These are phyloP conservation scores for Aspergillus ochraceoroseus DNA, from an alignment of 2,329 filamentous ascomycete species.

Conservation along the genomic window DNA sequence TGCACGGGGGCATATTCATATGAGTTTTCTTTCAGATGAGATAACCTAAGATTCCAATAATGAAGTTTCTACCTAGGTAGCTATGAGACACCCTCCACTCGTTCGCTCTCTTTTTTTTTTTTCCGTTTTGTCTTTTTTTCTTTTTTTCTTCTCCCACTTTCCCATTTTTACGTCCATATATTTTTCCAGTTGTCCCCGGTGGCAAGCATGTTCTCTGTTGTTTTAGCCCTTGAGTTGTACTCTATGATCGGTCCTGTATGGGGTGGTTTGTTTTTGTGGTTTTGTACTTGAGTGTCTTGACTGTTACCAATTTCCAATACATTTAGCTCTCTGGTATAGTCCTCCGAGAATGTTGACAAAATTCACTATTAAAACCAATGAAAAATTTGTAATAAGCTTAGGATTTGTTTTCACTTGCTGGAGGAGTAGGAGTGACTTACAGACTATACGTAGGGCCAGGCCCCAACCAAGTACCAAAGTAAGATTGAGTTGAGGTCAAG, in stretches of 20 bases:
- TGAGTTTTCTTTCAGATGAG: neutral
- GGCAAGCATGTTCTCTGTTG: conserved; percentile 14
- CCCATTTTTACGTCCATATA: conserved; percentile 7
- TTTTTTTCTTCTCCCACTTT: conserved; percentile 3
- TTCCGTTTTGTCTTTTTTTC: conserved; percentile 11
- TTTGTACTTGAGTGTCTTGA: conserved; percentile 1
- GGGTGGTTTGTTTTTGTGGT: conserved; percentile 13
- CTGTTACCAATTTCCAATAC: no score
- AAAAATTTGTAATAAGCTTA: no score
- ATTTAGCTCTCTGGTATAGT: no score
- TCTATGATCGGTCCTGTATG: conserved; percentile 20
- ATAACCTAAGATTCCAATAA: conserved; percentile 9
- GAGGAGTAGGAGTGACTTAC: no score
- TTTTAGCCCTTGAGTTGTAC: conserved; percentile 23
- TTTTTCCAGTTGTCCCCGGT: conserved; percentile 8
- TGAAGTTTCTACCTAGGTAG: conserved; percentile 12
- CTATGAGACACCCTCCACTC: conserved; percentile 7
- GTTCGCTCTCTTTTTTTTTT: conserved; percentile 14
- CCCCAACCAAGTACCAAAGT: no score
- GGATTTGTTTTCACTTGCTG: no score
- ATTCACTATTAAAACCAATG: no score
- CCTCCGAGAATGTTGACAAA: no score
- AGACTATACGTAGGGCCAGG: no score
- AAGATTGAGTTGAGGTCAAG: no score
- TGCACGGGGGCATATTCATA: neutral